These are phyloP conservation scores for Stephania cephalantha DNA, from an alignment of 164 flowering plant genomes.

Conservation along the genomic window DNA sequence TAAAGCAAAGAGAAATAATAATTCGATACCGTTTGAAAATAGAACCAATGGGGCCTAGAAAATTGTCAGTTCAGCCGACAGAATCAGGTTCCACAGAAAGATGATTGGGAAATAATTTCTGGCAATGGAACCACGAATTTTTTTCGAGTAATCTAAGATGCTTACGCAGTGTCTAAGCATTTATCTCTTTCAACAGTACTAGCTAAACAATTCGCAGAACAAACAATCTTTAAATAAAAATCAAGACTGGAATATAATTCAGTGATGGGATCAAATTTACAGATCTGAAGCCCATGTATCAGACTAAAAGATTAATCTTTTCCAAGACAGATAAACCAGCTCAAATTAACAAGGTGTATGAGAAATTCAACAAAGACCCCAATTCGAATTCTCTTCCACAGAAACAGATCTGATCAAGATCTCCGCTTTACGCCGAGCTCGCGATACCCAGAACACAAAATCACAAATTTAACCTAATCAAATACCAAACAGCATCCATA, in stretches of 20 bases:
- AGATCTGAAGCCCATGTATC: background rate
- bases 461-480: background rate
- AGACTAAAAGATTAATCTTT: background rate
- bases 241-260: constrained; percentile 2
- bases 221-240: background rate
- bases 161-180: background rate
- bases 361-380: background rate
- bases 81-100: constrained; percentile 15
- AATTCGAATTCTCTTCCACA: background rate
- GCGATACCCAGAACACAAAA: background rate
- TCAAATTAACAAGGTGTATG: background rate
- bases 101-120: background rate
- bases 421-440: background rate
- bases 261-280: background rate
- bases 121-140: background rate
- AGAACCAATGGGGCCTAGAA: background rate
- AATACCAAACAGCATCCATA: background rate
- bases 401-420: background rate
- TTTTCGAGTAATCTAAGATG: background rate
- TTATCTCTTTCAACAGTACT: background rate
- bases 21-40: background rate
- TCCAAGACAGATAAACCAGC: background rate
- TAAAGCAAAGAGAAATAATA: background rate
- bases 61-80: constrained; percentile 4
- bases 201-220: background rate